Percentiles rank a stretch among this genome's conserved stretches.
These are phyloP conservation scores for Podospora fimiseda DNA, from an alignment of 495 filamentous ascomycete species.

Conservation along the genomic window DNA sequence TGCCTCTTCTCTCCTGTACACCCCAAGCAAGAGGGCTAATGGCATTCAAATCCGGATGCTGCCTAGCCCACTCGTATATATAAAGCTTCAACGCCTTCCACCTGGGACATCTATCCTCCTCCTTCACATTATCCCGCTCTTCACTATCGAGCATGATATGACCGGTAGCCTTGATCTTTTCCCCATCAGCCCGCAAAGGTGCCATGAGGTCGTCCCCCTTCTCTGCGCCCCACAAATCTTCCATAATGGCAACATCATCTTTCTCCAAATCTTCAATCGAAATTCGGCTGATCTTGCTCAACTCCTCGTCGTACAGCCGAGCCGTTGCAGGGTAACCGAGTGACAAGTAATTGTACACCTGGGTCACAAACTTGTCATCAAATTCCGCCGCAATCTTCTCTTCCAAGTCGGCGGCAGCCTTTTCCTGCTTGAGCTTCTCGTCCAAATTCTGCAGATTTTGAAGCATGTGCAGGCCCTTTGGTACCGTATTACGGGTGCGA, in stretches of 20 bases:
- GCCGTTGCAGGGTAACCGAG: slow-evolving; percentile 83
- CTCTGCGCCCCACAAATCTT: slow-evolving; percentile 49
- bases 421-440: slow-evolving; percentile 42
- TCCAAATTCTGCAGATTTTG: slow-evolving; percentile 41
- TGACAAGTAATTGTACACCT: slow-evolving; percentile 93
- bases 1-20: slow-evolving; percentile 64
- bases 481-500: slow-evolving; percentile 23
- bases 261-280: slow-evolving; percentile 56
- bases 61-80: slow-evolving; percentile 76
- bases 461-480: slow-evolving; percentile 42
- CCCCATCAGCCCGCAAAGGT: not conserved
- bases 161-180: slow-evolving; percentile 23
- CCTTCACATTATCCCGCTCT: slow-evolving; percentile 28
- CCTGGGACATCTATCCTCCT: slow-evolving; percentile 47
- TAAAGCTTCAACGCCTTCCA: slow-evolving; percentile 80
- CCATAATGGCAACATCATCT: slow-evolving; percentile 61
- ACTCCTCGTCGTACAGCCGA: slow-evolving; percentile 72
- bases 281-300: slow-evolving; percentile 69
- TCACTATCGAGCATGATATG: slow-evolving; percentile 34
- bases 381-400: slow-evolving; percentile 60
- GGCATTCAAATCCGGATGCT: slow-evolving; percentile 59
- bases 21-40: slow-evolving; percentile 62
- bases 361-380: slow-evolving; percentile 77
- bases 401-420: slow-evolving; percentile 42
- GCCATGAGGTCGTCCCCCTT: slow-evolving; percentile 7